Percentiles rank a stretch among this genome's conserved stretches.
Evolutionary conservation across 768 basidiomycete species (phyloP).

Genomic region (Mycena galopus): DNA sequence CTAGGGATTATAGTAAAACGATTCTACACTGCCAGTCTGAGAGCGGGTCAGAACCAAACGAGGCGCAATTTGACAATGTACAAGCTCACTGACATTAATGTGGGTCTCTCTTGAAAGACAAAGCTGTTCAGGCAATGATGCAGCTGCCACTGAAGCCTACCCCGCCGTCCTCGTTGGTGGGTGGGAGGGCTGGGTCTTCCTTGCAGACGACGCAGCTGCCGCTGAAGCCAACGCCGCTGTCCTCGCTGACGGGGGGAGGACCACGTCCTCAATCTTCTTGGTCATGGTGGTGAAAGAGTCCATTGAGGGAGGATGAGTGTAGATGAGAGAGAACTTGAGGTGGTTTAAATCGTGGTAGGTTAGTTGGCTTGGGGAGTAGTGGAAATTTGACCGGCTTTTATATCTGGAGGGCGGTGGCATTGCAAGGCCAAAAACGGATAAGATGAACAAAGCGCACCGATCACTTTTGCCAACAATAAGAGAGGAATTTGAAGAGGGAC

Average conservation of each 20-base stretch:
- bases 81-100: conserved; percentile 16
- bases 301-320: conserved; percentile 26
- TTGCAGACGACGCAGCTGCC: no score
- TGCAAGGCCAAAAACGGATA: neutral
- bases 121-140: conserved; percentile 22
- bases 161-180: conserved; percentile 19
- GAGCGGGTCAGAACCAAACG: neutral
- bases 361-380: neutral
- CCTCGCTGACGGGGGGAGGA: conserved; percentile 24
- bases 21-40: conserved; percentile 13
- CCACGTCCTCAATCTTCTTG: conserved; percentile 9
- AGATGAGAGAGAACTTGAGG: conserved; percentile 1
- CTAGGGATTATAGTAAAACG: no score
- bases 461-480: conserved; percentile 14
- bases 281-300: conserved; percentile 23
- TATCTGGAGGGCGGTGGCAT: neutral
- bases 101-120: neutral
- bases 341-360: conserved; percentile 11
- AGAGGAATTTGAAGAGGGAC: neutral
- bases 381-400: conserved; percentile 5
- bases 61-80: neutral
- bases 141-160: conserved; percentile 23
- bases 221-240: conserved; percentile 17
- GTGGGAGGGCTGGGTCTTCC: conserved; percentile 25
- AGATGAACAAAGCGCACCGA: neutral